phyloP scores from a whole-genome alignment of 164 flowering plant genomes.

The Tetracentron sinense region DNA sequence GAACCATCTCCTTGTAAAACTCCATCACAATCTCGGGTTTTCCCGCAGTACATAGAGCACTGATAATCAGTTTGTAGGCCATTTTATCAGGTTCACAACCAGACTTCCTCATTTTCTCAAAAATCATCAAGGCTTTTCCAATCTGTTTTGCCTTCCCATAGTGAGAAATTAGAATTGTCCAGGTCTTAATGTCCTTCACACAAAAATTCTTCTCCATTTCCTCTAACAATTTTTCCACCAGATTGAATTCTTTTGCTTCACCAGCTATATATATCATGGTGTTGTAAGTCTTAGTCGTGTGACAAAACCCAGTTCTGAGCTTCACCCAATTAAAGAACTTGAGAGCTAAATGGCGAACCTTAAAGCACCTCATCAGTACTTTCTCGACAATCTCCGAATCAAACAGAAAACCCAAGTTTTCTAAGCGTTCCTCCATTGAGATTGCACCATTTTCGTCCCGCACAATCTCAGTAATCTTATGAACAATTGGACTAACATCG shows the following conservation, averaged over 20 bases:
- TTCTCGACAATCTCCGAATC: slow-evolving; percentile 59
- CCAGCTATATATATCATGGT: slow-evolving; percentile 68
- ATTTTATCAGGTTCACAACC: slow-evolving; percentile 56
- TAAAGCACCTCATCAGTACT: slow-evolving; percentile 79
- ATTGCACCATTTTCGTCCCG: slow-evolving; percentile 29
- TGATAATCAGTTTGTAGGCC: slow-evolving; percentile 43
- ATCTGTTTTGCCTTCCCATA: slow-evolving; percentile 59
- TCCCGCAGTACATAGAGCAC: slow-evolving; percentile 39
- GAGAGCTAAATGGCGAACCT: slow-evolving; percentile 58
- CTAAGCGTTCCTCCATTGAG: slow-evolving; percentile 59
- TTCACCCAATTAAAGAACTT: slow-evolving; percentile 77
- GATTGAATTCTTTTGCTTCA: slow-evolving; percentile 53
- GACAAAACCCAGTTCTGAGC: slow-evolving; percentile 40
- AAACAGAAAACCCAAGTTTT: slow-evolving; percentile 30
- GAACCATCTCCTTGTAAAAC: slow-evolving; percentile 69
- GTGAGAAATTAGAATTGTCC: slow-evolving; percentile 62
- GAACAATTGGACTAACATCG: slow-evolving; percentile 64
- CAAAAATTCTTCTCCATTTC: slow-evolving; percentile 59
- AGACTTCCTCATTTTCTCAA: slow-evolving; percentile 56
- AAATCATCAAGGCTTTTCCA: slow-evolving; percentile 51
- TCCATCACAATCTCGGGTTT: slow-evolving; percentile 72
- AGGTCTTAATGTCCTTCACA: slow-evolving; percentile 56
- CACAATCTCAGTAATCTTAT: slow-evolving; percentile 52
- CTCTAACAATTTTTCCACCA: slow-evolving; percentile 46
- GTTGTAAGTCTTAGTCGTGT: slow-evolving; percentile 54